Base-by-base conservation (phyloP, 768 basidiomycete species). In the Mycena albidolilacea region DNA sequence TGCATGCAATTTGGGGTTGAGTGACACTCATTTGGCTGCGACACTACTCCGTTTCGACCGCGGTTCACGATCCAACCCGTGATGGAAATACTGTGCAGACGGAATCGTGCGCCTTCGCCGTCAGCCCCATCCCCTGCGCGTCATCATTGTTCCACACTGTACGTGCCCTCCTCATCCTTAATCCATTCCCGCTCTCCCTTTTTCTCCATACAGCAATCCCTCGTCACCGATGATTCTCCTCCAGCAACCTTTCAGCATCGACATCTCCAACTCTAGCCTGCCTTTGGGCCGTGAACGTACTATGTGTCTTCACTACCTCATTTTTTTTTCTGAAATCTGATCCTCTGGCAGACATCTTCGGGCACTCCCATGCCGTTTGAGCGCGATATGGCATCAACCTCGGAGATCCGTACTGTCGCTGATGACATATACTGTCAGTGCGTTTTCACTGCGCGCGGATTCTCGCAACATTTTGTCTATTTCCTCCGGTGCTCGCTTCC, bases 381-480 rank as follows among this genome's bases (percentile, higher is more conserved):
- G 57, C 57, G 57, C 57, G 30, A 30, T 30, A 30, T 30, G 30
- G 30, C 30, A 30, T 30, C 30, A 30, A 30, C 30, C 30, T 30
- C 30, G 3, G 30, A 30, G 30, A 30, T 30, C 30, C 30, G 30
- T 30, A 30, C 30, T 30, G 30, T 30, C 3, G 30, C 30, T 30
- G 30, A 30, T 30, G 30, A 30, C 30, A 30, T 1, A 30, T 30
- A 30, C 30, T 30, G 30, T 30, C 41, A 43, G 10, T 43, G 41
- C 41, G 41, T 43, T 43, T 43, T 43, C 41, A 43, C 41, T 43
- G 41, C 41, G 41, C 4, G 41, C 41, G 41, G 41, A 43, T 58
- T 38, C 57, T 58, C 57, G 57, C 57, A 58, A 19, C 57, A 38
- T 58, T 15, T 58, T 58, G 57, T 58, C 57, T 58, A 58, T 58